Evolutionary conservation across 2,329 filamentous ascomycete genomes (phyloP), one percentile per base, ranked within the genome.

Genomic region (Aspergillus candidus): DNA sequence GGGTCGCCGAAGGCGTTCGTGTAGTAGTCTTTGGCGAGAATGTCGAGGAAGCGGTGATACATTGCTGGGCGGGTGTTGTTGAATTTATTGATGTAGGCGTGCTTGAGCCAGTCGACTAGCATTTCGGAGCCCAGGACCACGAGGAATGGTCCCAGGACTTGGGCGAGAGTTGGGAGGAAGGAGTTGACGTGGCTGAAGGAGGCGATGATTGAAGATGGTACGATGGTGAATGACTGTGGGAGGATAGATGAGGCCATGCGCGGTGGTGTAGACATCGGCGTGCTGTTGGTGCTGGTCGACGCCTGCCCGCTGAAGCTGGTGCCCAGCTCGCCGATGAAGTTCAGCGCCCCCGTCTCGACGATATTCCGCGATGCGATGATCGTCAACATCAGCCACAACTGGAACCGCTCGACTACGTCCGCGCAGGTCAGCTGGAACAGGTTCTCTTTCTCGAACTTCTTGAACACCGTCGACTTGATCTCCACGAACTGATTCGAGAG

Each of bases 401-500:
- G 93, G 58, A 98, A 98, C 1, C 93, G 82, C 68, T 98, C 93
- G 2, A 98, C 93, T 30, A 98, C 84, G 62, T 98, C 93, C 4
- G 93, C 91, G 54, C 93, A 98, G 0, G 91, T 94, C 11, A 98
- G 76, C 64, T 98, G 93, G 62, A 98, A 98, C 0, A 95, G 73
- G 53, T 95, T 97, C 61, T 98, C 93, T 65, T 96, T 97, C 58
- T 98, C 93, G 51, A 97, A 94, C 48, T 91, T 93, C 72, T 98
- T 97, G 74, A 98, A 98, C 1, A 98, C 94, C 0, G 90, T 94
- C 48, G 88, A 88, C 62, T 98, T 98, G 74, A 98, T 95, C 70
- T 98, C 93, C 35, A 98, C 93, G 58, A 98, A 98, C 61, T 98
- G 94, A 61, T 97, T 98, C 6, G 90, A 96, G 62, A 98, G 80